Conservation (phyloP, 306 rosid genomes). For the Crotalaria pallida region DNA sequence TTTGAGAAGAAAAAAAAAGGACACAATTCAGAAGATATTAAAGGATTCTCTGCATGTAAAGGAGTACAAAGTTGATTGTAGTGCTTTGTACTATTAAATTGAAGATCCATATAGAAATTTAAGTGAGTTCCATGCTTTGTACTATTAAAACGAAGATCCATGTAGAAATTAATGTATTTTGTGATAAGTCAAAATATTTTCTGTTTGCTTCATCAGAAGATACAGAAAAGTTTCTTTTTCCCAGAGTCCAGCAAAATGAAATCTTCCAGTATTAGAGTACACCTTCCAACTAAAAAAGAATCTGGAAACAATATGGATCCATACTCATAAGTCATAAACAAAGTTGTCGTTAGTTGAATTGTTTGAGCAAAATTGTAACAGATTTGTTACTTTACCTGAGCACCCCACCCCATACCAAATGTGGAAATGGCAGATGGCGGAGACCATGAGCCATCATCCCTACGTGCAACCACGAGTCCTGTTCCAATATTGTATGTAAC, state of each 20-base stretch:
- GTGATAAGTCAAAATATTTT: background rate
- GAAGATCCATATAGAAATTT: background rate
- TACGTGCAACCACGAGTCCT: conserved; percentile 85
- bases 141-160: background rate
- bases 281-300: background rate
- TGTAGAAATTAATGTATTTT: background rate
- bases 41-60: background rate
- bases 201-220: background rate
- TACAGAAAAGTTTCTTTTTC: background rate
- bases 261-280: background rate
- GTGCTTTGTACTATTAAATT: conserved; percentile 16
- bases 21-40: conserved; percentile 4
- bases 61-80: background rate
- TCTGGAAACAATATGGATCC: conserved; percentile 13
- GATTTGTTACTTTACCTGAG: conserved; percentile 61
- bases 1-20: background rate
- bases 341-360: background rate
- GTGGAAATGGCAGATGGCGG: conserved; percentile 94
- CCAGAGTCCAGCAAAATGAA: background rate
- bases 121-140: too few species aligned
- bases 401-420: conserved; percentile 92
- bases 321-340: conserved; percentile 8
- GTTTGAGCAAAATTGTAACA: background rate
- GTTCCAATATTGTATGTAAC: conserved; percentile 92
- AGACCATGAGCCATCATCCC: conserved; percentile 98